Base-by-base conservation (phyloP, 495 filamentous ascomycete species). In the Penicillium coffeae region DNA sequence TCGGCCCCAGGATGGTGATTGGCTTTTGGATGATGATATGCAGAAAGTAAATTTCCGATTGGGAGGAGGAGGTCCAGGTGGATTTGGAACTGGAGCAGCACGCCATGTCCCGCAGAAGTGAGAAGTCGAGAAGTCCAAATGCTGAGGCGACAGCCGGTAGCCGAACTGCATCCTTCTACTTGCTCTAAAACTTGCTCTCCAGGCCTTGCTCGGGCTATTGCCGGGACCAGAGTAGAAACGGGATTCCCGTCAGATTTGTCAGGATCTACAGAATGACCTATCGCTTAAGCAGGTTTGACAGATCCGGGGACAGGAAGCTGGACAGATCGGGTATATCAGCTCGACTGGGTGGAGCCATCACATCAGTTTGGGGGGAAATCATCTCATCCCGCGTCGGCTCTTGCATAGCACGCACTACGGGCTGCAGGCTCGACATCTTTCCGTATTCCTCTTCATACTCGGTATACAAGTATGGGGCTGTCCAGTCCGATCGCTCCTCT, bases 71-170 rank as follows among this genome's bases (percentile, higher is more conserved):
- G 15, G 13, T 37, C 8, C 8, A 21, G 22, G 21, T 48, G 5
- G 42, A 12, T 20, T 12, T 25, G 14, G 38, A 45, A 15, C 18
- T 45, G 21, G 32, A 25, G 7, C 16, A 37, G 55, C 55, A 58
- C 55, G 55, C 36, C 44, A 51, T 58, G 30, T 15, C 3, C 13
- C 21, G 30, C 20, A 18, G 9, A 18, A 25, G 48, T 54, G 51
- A 45, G 16, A 37, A 48, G 48, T 48, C 55, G 48, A 55, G 32
- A 55, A 52, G n/a, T n/a, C n/a, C n/a, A n/a, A n/a, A n/a, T n/a
- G n/a, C n/a, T n/a, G n/a, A n/a, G n/a, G 45, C 56, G 56, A 59
- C 48, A 59, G 56, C 52, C 52, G 56, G 51, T 36, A 38, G 43
- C 27, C 14, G 35, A 21, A 0, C 22, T n/a, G n/a, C n/a, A n/a